Conservation (phyloP, 2,329 filamentous ascomycete species). For the Botrytis byssoidea region DNA sequence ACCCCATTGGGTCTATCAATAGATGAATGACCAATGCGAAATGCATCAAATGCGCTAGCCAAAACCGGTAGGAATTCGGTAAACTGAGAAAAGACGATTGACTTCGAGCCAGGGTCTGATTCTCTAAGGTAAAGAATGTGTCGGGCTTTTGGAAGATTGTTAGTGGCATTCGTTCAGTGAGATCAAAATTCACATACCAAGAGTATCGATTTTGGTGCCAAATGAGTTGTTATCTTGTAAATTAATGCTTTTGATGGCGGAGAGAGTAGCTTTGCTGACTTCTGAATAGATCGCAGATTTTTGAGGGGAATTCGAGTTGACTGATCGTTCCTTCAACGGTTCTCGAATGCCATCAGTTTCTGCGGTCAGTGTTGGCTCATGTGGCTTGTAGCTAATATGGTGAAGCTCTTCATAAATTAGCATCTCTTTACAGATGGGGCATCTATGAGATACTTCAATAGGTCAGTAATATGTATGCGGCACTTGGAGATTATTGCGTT, state of each 20-base stretch:
- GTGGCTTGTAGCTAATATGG: constrained; percentile 79
- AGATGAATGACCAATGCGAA: constrained; percentile 70
- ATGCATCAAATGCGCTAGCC: constrained; percentile 64
- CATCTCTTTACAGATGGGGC: constrained; percentile 67
- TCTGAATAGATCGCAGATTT: constrained; percentile 69
- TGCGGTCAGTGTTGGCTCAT: constrained; percentile 59
- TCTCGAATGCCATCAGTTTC: constrained; percentile 53
- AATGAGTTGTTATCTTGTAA: constrained; percentile 66
- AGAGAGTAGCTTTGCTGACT: constrained; percentile 68
- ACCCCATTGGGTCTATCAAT: constrained; percentile 71
- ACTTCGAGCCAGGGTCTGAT: constrained; percentile 82
- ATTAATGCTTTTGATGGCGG: constrained; percentile 79
- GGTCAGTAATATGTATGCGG: neutral
- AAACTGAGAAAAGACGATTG: constrained; percentile 93
- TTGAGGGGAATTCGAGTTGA: constrained; percentile 26
- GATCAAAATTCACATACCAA: constrained; percentile 39
- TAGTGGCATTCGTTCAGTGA: neutral
- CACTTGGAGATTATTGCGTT: neutral
- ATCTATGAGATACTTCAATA: constrained; percentile 21
- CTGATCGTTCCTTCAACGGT: constrained; percentile 32
- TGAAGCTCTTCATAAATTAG: constrained; percentile 70
- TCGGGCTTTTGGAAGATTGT: constrained; percentile 46
- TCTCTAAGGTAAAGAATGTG: constrained; percentile 84
- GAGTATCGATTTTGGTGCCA: constrained; percentile 85
- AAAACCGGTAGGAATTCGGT: constrained; percentile 77